Percentiles rank a stretch among this genome's conserved stretches.
Evolutionary conservation across 345 rosid species (phyloP).

Genomic region (Melaleuca quinquenervia): DNA sequence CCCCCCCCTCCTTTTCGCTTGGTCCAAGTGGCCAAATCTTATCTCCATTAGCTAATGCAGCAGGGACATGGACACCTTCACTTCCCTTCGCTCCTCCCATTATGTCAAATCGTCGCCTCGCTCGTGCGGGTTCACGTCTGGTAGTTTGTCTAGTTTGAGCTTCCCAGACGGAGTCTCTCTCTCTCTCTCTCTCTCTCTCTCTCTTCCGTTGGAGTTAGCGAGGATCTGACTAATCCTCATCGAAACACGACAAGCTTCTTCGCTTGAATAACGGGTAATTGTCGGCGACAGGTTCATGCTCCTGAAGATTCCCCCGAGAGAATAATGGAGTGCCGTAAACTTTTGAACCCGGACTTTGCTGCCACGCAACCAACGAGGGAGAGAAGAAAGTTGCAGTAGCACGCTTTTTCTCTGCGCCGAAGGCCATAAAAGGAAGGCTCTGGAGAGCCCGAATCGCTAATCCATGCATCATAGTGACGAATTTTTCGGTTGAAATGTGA

Average conservation of each 20-base stretch:
- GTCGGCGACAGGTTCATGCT: neutral
- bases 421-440: neutral
- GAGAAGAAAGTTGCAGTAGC: neutral
- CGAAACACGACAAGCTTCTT: neutral
- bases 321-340: neutral
- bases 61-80: neutral
- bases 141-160: neutral
- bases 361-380: neutral
- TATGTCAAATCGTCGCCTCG: neutral
- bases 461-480: neutral
- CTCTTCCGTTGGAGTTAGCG: neutral
- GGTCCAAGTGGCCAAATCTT: neutral
- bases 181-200: neutral
- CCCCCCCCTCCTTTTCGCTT: neutral
- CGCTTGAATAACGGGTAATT: neutral
- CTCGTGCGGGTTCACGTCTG: neutral
- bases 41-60: neutral
- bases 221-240: neutral
- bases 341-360: neutral
- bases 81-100: neutral
- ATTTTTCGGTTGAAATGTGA: neutral
- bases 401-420: neutral
- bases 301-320: neutral
- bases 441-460: neutral
- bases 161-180: neutral